These are phyloP conservation scores for Candida pseudoviswanathii DNA, from an alignment of 1,139 yeast genomes.

Conservation along the genomic window DNA sequence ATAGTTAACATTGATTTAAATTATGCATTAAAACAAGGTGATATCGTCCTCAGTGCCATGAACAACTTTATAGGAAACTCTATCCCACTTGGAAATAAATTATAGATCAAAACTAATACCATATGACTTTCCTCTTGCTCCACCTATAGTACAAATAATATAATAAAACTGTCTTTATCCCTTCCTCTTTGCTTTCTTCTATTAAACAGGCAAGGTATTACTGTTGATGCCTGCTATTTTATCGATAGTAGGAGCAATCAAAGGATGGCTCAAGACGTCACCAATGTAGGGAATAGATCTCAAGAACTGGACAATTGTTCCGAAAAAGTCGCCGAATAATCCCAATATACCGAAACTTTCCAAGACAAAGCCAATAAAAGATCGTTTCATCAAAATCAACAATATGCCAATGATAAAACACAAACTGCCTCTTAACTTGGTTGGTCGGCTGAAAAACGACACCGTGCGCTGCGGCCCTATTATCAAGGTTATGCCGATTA, in stretches of 20 bases:
- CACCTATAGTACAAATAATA: not conserved
- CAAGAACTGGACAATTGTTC: slow-evolving; percentile 86
- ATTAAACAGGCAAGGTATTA: slow-evolving; percentile 39
- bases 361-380: slow-evolving; percentile 81
- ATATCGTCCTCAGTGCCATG: slow-evolving; percentile 15
- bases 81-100: slow-evolving; percentile 9
- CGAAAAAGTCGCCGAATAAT: slow-evolving; percentile 88
- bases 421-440: slow-evolving; percentile 81
- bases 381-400: slow-evolving; percentile 71
- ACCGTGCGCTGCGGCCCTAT: slow-evolving; percentile 88
- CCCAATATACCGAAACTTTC: slow-evolving; percentile 89
- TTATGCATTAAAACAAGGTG: slow-evolving; percentile 18
- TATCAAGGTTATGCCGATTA: slow-evolving; percentile 79
- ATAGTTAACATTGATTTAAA: slow-evolving; percentile 18
- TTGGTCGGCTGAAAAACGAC: slow-evolving; percentile 82
- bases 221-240: slow-evolving; percentile 42
- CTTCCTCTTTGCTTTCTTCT: not conserved
- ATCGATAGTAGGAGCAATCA: slow-evolving; percentile 71
- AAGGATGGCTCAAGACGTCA: slow-evolving; percentile 78
- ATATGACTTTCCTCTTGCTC: not conserved
- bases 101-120: not conserved
- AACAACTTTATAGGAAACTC: slow-evolving; percentile 9
- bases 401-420: slow-evolving; percentile 77
- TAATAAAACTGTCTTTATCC: not conserved
- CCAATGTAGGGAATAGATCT: slow-evolving; percentile 90